Percentiles rank a stretch among this genome's conserved stretches.
Conservation (phyloP, 1,284 basidiomycete genomes). For the Trametes versicolor region DNA sequence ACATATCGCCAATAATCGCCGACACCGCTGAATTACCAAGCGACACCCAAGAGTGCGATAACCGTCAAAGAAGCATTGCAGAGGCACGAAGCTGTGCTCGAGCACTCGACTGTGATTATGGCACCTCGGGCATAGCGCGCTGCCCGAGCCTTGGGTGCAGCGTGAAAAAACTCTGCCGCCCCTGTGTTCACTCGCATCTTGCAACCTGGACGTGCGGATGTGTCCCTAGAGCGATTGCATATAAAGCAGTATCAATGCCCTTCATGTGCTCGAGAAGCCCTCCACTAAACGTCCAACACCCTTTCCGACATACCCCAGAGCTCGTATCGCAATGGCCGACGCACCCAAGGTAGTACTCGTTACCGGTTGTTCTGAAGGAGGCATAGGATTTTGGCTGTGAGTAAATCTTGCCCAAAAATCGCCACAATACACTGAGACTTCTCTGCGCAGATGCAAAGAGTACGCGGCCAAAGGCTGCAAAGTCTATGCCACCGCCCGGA, state of each 20-base stretch:
- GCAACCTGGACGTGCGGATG: too few species aligned
- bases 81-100: not conserved
- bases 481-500: constrained; percentile 51
- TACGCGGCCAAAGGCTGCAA: constrained; percentile 46
- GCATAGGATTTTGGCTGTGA: constrained; percentile 15
- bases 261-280: too few species aligned
- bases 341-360: constrained; percentile 9
- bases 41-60: not conserved
- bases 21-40: not conserved
- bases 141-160: not conserved
- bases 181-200: not conserved
- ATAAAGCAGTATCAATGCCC: too few species aligned
- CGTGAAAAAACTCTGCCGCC: not conserved
- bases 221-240: too few species aligned
- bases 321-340: not conserved
- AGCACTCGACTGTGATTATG: not conserved
- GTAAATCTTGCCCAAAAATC: not conserved
- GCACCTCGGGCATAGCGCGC: not conserved
- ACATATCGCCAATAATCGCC: not conserved
- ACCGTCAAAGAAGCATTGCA: not conserved
- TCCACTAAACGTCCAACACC: too few species aligned
- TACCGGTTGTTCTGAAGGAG: constrained; percentile 16
- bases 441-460: constrained; percentile 42
- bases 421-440: too few species aligned
- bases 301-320: too few species aligned